Percentiles rank a stretch among this genome's conserved stretches.
phyloP scores from a whole-genome alignment of 176 grass and related monocot genomes.

The Zea luxurians region DNA sequence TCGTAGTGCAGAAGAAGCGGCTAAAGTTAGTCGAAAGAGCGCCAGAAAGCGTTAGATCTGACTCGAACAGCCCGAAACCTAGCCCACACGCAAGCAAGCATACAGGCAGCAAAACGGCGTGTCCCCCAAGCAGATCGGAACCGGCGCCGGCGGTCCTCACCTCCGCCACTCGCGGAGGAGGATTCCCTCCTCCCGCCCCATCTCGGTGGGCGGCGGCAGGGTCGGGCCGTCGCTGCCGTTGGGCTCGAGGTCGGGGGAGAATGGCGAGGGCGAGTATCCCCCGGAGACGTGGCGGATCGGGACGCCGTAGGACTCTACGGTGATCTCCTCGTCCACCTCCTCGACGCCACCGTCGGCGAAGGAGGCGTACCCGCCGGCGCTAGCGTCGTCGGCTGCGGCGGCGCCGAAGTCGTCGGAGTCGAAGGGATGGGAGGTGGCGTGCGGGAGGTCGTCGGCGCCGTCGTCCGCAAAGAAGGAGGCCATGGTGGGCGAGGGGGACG shows the following conservation, averaged over 20 bases:
- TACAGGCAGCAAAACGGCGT: background rate
- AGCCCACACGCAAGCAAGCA: background rate
- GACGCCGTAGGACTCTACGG: conserved; percentile 37
- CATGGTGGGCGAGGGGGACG: conserved; percentile 34
- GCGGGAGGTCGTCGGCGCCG: conserved; percentile 44
- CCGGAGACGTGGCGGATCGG: conserved; percentile 49
- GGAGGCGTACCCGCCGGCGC: conserved; percentile 33
- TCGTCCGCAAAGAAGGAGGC: conserved; percentile 49
- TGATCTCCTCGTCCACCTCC: conserved; percentile 55
- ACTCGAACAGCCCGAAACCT: conserved; percentile 12
- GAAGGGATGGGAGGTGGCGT: conserved; percentile 56
- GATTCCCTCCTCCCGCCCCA: conserved; percentile 60
- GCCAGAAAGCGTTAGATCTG: conserved; percentile 33
- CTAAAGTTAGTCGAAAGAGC: background rate
- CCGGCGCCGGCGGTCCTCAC: conserved; percentile 27
- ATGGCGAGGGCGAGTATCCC: conserved; percentile 47
- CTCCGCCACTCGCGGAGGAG: conserved; percentile 81
- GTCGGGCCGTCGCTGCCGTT: conserved; percentile 44
- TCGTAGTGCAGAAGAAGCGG: background rate
- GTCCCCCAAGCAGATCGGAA: background rate
- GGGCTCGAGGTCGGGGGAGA: conserved; percentile 52
- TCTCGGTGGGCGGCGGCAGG: conserved; percentile 67
- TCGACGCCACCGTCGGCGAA: conserved; percentile 42
- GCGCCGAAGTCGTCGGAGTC: conserved; percentile 20
- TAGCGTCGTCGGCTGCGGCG: too few relatives aligned